Evolutionary conservation across 805 yeast genomes (phyloP).

Genomic region (Lipomyces sp.): DNA sequence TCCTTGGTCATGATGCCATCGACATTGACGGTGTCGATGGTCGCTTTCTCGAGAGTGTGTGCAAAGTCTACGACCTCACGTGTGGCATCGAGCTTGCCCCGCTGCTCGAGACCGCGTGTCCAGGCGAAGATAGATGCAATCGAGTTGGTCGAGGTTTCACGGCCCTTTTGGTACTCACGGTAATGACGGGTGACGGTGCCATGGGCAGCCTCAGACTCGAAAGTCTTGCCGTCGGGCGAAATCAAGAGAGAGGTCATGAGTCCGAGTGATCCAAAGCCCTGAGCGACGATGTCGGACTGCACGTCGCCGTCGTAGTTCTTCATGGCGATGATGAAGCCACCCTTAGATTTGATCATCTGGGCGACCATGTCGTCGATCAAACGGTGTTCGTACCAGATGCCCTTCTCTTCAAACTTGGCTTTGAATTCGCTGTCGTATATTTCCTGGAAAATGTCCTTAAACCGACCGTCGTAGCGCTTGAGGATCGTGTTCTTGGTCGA

Average conservation of each 20-base stretch:
- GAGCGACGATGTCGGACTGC: slow-evolving; percentile 95
- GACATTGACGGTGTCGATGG: slow-evolving; percentile 78
- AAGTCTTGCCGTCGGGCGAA: slow-evolving; percentile 95
- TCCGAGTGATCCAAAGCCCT: slow-evolving; percentile 96
- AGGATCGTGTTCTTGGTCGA: slow-evolving; percentile 94
- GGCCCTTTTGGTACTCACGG: slow-evolving; percentile 94
- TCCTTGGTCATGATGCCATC: slow-evolving; percentile 97
- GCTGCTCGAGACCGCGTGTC: slow-evolving; percentile 90
- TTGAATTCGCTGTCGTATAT: slow-evolving; percentile 75
- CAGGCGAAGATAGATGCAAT: slow-evolving; percentile 97
- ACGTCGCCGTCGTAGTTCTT: slow-evolving; percentile 99
- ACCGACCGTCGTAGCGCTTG: slow-evolving; percentile 91
- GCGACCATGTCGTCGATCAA: slow-evolving; percentile 99
- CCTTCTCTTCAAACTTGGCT: slow-evolving; percentile 69
- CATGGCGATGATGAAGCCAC: slow-evolving; percentile 94
- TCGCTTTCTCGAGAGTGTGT: slow-evolving; percentile 76
- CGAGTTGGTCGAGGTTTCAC: slow-evolving; percentile 95
- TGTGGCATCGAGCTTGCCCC: slow-evolving; percentile 86
- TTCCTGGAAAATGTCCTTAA: slow-evolving; percentile 89
- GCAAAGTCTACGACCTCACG: slow-evolving; percentile 86
- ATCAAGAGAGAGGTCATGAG: slow-evolving; percentile 96
- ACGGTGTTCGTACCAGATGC: slow-evolving; percentile 97
- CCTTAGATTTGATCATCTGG: slow-evolving; percentile 94
- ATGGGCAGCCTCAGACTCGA: slow-evolving; percentile 98
- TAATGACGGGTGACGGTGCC: slow-evolving; percentile 98